Evolutionary conservation across 2,329 filamentous ascomycete genomes (phyloP).

Genomic region (Colletotrichum tanaceti): DNA sequence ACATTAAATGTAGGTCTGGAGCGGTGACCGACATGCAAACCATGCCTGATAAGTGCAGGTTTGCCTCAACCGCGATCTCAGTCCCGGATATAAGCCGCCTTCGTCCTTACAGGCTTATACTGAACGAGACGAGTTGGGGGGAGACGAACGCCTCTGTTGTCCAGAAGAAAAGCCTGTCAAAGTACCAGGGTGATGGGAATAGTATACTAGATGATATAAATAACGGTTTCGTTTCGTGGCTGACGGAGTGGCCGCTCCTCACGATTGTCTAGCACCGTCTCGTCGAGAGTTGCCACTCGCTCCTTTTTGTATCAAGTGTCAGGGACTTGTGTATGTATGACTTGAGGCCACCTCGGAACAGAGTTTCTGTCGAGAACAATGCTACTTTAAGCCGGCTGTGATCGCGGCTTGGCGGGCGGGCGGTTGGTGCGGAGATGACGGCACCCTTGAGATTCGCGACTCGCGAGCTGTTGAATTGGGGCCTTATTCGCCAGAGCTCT

Average conservation of each 20-base stretch:
- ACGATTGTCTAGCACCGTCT: conserved; percentile 19
- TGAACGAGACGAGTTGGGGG: conserved; percentile 31
- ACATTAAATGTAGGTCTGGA: conserved; percentile 29
- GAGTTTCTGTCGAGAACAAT: conserved; percentile 25
- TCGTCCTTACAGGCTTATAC: neutral
- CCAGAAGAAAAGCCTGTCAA: conserved; percentile 31
- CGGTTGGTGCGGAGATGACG: conserved; percentile 18
- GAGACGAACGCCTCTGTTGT: conserved; percentile 35
- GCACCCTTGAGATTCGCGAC: conserved; percentile 30
- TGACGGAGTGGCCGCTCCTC: conserved; percentile 14
- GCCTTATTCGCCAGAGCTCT: conserved; percentile 7
- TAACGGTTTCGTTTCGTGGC: conserved; percentile 26
- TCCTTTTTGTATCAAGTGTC: conserved; percentile 21
- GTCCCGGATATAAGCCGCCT: conserved; percentile 17
- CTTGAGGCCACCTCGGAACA: conserved; percentile 21
- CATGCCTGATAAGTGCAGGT: conserved; percentile 15
- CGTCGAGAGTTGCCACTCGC: conserved; percentile 4
- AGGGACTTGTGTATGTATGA: conserved; percentile 25
- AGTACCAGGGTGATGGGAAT: conserved; percentile 21
- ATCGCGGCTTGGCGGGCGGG: conserved; percentile 29
- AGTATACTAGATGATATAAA: neutral
- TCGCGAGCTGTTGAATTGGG: conserved; percentile 10
- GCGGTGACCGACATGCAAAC: conserved; percentile 32
- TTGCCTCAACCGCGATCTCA: conserved; percentile 35
- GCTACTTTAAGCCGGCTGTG: conserved; percentile 14